Conservation (phyloP, 805 yeast genomes). For the Suhomyces sp. region DNA sequence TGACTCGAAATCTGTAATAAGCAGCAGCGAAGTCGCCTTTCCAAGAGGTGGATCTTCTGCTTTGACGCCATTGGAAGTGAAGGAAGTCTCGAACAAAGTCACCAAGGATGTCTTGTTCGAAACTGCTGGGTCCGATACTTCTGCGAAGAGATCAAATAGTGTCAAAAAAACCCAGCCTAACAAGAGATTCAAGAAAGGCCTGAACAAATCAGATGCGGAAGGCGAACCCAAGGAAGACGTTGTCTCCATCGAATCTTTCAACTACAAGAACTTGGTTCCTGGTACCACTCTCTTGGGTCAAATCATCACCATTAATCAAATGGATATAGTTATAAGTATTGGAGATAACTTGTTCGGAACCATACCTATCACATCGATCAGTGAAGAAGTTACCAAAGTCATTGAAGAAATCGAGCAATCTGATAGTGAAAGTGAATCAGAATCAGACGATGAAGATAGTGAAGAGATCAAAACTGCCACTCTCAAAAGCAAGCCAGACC, state of each 20-base stretch:
- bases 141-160: conserved; percentile 28
- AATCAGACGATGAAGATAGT: conserved; percentile 39
- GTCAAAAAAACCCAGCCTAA: conserved; percentile 24
- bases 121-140: conserved; percentile 30
- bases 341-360: conserved; percentile 81
- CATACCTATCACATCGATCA: conserved; percentile 70
- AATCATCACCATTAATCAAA: conserved; percentile 53
- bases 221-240: conserved; percentile 27
- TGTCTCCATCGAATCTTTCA: conserved; percentile 60
- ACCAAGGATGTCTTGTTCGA: conserved; percentile 82
- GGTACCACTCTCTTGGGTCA: conserved; percentile 82
- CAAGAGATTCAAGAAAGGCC: conserved; percentile 21
- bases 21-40: conserved; percentile 58
- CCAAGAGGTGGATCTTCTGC: conserved; percentile 96
- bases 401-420: conserved; percentile 52
- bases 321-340: conserved; percentile 66
- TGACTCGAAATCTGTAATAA: conserved; percentile 25
- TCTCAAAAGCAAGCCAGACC: conserved; percentile 29
- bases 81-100: conserved; percentile 91
- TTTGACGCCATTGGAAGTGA: conserved; percentile 84
- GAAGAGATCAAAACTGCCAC: conserved; percentile 23
- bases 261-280: conserved; percentile 59
- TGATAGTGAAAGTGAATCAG: conserved; percentile 39
- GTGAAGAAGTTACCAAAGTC: conserved; percentile 55
- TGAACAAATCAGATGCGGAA: conserved; percentile 9